Evolutionary conservation across 805 yeast genomes (phyloP), one percentile per base, ranked within the genome.

Genomic region (Candida cerambycidarum): DNA sequence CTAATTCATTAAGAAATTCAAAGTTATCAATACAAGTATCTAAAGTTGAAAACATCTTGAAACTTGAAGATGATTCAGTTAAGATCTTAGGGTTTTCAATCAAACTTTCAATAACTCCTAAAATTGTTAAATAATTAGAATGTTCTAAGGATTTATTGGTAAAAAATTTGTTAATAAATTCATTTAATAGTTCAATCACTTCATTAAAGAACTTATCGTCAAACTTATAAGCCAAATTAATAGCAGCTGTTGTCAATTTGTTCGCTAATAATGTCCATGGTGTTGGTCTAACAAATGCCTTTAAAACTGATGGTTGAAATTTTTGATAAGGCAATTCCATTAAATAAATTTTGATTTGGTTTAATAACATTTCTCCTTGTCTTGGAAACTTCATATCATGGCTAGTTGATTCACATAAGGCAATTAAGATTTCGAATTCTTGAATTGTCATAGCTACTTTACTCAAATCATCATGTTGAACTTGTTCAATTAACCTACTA

Each of bases 361-460:
- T 57, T n/a, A 76, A 53, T 14, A 80, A 54, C 19, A 70, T 43
- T 4, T 59, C 55, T 11, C 78, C 80, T 36, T 73, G 75, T 5
- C 48, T 53, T 1, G 58, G 55, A 17, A 54, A 51, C 27, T 61
- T 62, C 38, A 59, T 45, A 8, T 59, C 54, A 6, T 66, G 62
- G 4, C 44, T 43, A 3, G 72, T 55, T 9, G 71, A 63, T 19
- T 66, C 65, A 46, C 83, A 78, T 19, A 84, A 59, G 0, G 88
- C 85, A 34, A 76, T 50, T 45, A 83, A 63, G 4, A 76, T 72
- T 48, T 83, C 85, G 44, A 70, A 68, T 55, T 81, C 85, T 44
- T 73, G 76, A 30, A 69, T 61, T 1, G 78, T 61, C 45, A 78
- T 66, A 12, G 78, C 75, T 13, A 73, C 70, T 4, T 62, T 44